Base-by-base conservation (phyloP, 164 flowering plant genomes). In the Vitis cinerea region DNA sequence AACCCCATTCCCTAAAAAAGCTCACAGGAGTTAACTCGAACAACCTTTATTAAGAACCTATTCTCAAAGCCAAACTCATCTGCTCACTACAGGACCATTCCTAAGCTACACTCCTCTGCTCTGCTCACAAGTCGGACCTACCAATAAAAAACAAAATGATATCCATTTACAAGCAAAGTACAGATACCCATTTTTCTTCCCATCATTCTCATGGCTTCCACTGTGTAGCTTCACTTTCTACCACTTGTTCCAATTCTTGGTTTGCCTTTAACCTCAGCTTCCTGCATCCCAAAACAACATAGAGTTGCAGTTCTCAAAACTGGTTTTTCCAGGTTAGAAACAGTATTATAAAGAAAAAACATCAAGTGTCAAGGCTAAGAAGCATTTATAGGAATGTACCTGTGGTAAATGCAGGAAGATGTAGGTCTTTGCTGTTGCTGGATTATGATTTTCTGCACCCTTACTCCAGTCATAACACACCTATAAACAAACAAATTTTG, bases 401-500 rank as follows among this genome's bases (percentile, higher is more conserved):
- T 87, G 94, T 23, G 97, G 92, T 11, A 84, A 65, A 65, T 93
- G 97, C 64, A 93, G 85, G 80, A 63, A 88, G 19, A 93, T 88
- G 71, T 82, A 59, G n/a, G 77, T 73, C 75, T 91, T 93, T 14
- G 94, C 93, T 15, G 90, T 76, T 57, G 92, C 77, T 58, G 93
- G 97, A 78, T 93, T 90, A 72, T 90, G 92, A 76, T 93, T 93
- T 77, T 89, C 98, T 51, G 98, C 98, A 61, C 98, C 98, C 68
- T 93, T 93, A 70, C 94, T 87, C 98, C 98, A 93, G 81, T 93
- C 97, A 76, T 93, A 93, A 65, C 92, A 91, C 11, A 85, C 91
- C 98, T 92, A 59, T 9, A 53, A 37, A 65, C 16, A 53, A 37
- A 37, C 44, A 37, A 37, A 6, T 37, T 37, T 37, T 0, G 7